Evolutionary conservation across 2,329 filamentous ascomycete species (phyloP).

Genomic region (Pyrenophora teres): DNA sequence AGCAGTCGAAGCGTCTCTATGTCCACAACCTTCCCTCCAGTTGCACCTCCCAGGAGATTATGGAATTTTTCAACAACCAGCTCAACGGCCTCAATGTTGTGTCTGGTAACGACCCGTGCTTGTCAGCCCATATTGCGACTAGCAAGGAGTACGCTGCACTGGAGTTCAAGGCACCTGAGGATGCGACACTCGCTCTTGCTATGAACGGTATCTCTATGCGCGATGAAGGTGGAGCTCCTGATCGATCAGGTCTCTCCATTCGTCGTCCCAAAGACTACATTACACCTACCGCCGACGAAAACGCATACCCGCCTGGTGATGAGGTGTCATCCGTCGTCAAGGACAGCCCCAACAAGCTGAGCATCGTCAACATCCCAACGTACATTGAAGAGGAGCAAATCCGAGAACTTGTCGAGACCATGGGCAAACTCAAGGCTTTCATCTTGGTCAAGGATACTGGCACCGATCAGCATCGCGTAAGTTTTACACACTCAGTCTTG

Average conservation of each 20-base stretch:
- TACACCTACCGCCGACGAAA: slow-evolving; percentile 70
- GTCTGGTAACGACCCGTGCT: slow-evolving; percentile 80
- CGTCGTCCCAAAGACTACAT: slow-evolving; percentile 96
- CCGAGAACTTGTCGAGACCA: slow-evolving; percentile 83
- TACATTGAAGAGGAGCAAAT: slow-evolving; percentile 93
- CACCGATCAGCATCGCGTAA: slow-evolving; percentile 84
- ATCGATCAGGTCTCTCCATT: slow-evolving; percentile 68
- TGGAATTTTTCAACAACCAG: slow-evolving; percentile 92
- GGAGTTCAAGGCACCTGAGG: slow-evolving; percentile 85
- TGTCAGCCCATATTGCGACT: slow-evolving; percentile 78
- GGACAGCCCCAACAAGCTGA: slow-evolving; percentile 94
- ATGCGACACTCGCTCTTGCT: slow-evolving; percentile 89
- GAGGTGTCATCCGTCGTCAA: slow-evolving; percentile 80
- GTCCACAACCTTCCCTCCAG: slow-evolving; percentile 78
- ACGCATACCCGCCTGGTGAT: slow-evolving; percentile 70
- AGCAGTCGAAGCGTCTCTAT: slow-evolving; percentile 91
- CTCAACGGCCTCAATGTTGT: slow-evolving; percentile 96
- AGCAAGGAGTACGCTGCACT: slow-evolving; percentile 82
- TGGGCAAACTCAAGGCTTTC: slow-evolving; percentile 92
- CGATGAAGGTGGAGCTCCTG: slow-evolving; percentile 57
- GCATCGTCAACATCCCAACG: slow-evolving; percentile 83
- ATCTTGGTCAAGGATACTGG: slow-evolving; percentile 83
- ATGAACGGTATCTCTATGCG: slow-evolving; percentile 90
- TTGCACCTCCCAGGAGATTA: slow-evolving; percentile 74
- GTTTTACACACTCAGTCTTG: slow-evolving; percentile 38